Conservation (phyloP, 208 protist species). For the Zelonia costaricensis region DNA sequence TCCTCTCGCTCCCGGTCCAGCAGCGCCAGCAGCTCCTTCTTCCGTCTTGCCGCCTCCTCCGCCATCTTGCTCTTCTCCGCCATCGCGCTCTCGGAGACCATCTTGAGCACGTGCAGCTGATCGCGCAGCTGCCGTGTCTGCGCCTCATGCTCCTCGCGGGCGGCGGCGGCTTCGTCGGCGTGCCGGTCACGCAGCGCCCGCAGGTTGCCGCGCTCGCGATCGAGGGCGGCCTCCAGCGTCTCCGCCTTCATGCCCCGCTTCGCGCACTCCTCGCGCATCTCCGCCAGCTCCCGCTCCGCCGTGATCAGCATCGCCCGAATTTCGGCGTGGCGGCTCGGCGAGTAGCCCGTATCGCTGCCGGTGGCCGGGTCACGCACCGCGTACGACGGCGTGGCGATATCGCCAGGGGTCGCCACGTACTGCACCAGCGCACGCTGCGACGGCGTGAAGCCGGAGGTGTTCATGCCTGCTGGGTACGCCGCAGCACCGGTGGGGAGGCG, state of each 20-base stretch:
- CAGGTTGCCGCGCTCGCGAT: constrained; percentile 50
- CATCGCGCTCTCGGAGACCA: constrained; percentile 71
- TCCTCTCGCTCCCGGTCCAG: constrained; percentile 84
- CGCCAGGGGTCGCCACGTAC: constrained; percentile 5
- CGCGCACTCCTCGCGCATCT: constrained; percentile 59
- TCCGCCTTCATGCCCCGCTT: constrained; percentile 52
- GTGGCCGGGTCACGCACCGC: constrained; percentile 12
- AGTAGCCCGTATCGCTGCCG: constrained; percentile 24
- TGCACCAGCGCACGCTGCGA: constrained; percentile 40
- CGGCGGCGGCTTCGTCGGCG: constrained; percentile 38
- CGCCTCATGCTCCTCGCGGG: constrained; percentile 61
- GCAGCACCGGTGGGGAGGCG: constrained; percentile 2
- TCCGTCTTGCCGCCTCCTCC: constrained; percentile 63
- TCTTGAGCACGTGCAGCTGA: constrained; percentile 78
- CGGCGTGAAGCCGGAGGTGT: constrained; percentile 24
- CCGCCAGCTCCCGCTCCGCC: constrained; percentile 72
- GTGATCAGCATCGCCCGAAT: constrained; percentile 70
- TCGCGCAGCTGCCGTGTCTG: constrained; percentile 76
- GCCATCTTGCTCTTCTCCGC: constrained; percentile 60
- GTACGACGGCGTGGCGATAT: constrained; percentile 10
- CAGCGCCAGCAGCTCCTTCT: constrained; percentile 69
- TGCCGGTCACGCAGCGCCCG: constrained; percentile 43
- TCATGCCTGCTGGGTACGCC: constrained; percentile 23
- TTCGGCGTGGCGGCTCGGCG: constrained; percentile 43
- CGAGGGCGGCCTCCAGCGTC: constrained; percentile 52